Evolutionary conservation across 208 protist species (phyloP).

Genomic region (Trypanosoma caninum): DNA sequence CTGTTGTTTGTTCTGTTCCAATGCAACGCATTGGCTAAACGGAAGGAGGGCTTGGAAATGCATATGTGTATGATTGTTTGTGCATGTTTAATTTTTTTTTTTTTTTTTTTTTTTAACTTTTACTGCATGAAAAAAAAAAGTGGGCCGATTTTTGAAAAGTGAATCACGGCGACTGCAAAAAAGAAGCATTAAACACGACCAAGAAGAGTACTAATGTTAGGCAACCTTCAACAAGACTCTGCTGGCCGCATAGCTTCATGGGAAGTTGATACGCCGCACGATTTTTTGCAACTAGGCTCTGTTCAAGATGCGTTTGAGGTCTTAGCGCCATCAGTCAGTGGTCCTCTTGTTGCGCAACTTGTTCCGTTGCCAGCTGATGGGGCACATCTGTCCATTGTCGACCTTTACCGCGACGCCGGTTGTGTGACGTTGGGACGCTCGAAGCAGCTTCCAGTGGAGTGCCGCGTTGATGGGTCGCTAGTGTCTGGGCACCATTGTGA

Average conservation of each 20-base stretch:
- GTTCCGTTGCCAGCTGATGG: constrained; percentile 31
- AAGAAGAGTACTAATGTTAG: neutral
- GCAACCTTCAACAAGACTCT: neutral
- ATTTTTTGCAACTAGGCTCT: neutral
- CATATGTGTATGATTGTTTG: too few species aligned
- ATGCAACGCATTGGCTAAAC: too few species aligned
- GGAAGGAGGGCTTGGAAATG: too few species aligned
- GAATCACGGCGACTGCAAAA: too few species aligned
- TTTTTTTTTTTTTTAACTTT: neutral
- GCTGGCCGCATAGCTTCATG: constrained; percentile 21
- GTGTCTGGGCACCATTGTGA: constrained; percentile 76
- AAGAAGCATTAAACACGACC: neutral
- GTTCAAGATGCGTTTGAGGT: constrained; percentile 76
- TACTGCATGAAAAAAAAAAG: neutral
- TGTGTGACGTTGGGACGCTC: constrained; percentile 56
- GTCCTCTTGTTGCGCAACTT: constrained; percentile 69
- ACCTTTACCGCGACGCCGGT: constrained; percentile 43
- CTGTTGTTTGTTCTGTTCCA: too few species aligned
- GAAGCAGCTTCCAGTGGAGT: constrained; percentile 55
- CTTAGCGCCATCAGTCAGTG: constrained; percentile 56
- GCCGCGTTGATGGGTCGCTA: constrained; percentile 49
- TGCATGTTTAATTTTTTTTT: too few species aligned
- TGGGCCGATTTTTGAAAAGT: neutral
- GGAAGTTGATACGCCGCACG: constrained; percentile 4
- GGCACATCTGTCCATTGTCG: constrained; percentile 21